Evolutionary conservation across 2,329 filamentous ascomycete species (phyloP), one percentile per base, ranked within the genome.

Genomic region (Ploettnerulaceae sp.): DNA sequence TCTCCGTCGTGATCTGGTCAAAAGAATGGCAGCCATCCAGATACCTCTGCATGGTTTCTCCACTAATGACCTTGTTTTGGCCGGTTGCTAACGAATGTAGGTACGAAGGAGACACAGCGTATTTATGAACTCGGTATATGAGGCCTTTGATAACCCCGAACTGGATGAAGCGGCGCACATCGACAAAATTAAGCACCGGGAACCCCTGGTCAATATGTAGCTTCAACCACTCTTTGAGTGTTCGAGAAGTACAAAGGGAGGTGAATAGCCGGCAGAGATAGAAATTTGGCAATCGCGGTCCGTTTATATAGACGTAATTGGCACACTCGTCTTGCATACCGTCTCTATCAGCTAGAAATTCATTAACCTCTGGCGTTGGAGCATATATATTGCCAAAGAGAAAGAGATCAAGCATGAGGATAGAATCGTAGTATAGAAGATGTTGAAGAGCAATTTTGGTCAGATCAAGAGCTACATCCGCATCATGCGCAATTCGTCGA

Each of bases 121-220:
- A 94, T 65, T 93, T 94, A 69, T 97, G 89, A 31, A 96, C 84
- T 25, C 93, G 81, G 66, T 96, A 96, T 18, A 98, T 69, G 57
- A 94, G 86, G 12, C 91, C 90, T 68, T 97, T 97, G 65, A 97
- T 95, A 49, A 96, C 78, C 47, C 91, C 93, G 61, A 97, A 98
- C 49, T 95, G 94, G 53, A 97, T 88, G 53, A 98, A 83, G 21
- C 93, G 83, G 9, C 93, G 81, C 45, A 96, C 81, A 64, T 98
- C 93, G 47, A 98, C 81, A 60, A 84, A 83, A 9, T 76, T 72
- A 7, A 96, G 74, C 29, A 86, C 74, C 48, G 81, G 74, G 51
- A 82, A 73, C 0, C 78, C 79, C 35, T 72, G 70, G 31, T 84
- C 78, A 55, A 81, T 76, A 65, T 95, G 86, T 24, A 82, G 73